Base-by-base conservation (phyloP, 352 stramenopile genomes). In the Aphanomyces cochlioides region DNA sequence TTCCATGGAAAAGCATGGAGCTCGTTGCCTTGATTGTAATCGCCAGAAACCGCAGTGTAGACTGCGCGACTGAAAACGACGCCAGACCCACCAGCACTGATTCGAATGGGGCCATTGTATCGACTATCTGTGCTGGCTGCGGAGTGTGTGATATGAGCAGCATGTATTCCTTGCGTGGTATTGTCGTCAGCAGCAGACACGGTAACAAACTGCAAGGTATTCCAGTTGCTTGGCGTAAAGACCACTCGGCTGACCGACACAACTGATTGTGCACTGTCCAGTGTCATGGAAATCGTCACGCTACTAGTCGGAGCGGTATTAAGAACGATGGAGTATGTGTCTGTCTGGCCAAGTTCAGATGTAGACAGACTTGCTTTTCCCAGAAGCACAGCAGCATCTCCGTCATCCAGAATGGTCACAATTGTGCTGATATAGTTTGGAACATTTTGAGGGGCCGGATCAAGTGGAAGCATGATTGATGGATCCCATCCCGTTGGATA, bases 321-420 rank as follows among this genome's bases (percentile, higher is more conserved):
- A n/a, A 92, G 54, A 36, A 65, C 69, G 8, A 90, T 71, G 15
- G 72, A 72, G 69, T 89, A 81, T 7, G 21, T 72, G 69, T 92
- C 84, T 5, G 56, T 53, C 65, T 89, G 82, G 2, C 84, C 82
- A 39, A 92, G 87, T 71, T 92, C 82, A 13, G 84, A 90, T 3
- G 84, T 60, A 0, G 82, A 89, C 15, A 90, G 37, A 61, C 79
- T 89, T 4, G 77, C 76, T 66, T 90, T 92, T 1, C 79, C 80
- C n/a, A 92, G 45, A 8, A 92, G 56, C 7, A 92, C 75, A 0
- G 84, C 84, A 3, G 84, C 60, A 65, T 92, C 84, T 1, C 73
- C 74, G 48, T 92, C 84, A 13, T 92, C 84, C 60, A 76, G 60
- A 61, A 92, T 92, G 0, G 81, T 82, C 48, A 92, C 84, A 56